Evolutionary conservation across 2,329 filamentous ascomycete genomes (phyloP), one percentile per base, ranked within the genome.

Genomic region (Albifimbria verrucaria): DNA sequence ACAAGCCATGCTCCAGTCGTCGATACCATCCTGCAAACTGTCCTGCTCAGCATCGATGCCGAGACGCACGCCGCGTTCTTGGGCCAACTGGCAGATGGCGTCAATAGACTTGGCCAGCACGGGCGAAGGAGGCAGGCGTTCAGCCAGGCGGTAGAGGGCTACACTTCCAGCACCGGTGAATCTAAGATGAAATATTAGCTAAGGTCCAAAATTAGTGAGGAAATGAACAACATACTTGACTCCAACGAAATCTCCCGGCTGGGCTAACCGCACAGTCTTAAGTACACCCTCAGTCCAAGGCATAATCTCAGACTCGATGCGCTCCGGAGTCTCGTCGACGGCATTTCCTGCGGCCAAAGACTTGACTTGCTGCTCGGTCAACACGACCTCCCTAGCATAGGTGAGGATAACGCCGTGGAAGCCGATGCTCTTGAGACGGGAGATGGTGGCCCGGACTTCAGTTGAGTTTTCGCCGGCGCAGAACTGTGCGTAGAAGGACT

Each of bases 401-500:
- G 89, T 86, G 46, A 96, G 77, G 52, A 96, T 91, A 6, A 96
- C 89, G 12, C 92, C 92, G 22, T 82, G 83, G 66, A 90, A 96
- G 2, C 92, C 92, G 44, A 93, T 84, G 26, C 76, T 69, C 68
- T 90, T 89, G 10, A 96, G 77, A 2, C 78, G 75, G 2, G 77
- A 66, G 25, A 91, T 82, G 0, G 88, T 92, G 25, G 68, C 71
- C 42, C 77, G 75, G 2, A 95, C 87, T 69, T 96, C 89, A 2
- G 68, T 62, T 0, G 80, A 77, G 48, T 82, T 88, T 71, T 92
- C 88, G 24, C 92, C 92, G 0, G 90, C 90, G 69, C 92, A 97
- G 71, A 96, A 97, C 64, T 97, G 92, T 22, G 86, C 85, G 68
- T 96, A 96, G 63, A 96, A 92, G 0, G 90, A 95, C 65, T 86